Conservation (phyloP, 148 eudicot species). For the Cornus controversa region DNA sequence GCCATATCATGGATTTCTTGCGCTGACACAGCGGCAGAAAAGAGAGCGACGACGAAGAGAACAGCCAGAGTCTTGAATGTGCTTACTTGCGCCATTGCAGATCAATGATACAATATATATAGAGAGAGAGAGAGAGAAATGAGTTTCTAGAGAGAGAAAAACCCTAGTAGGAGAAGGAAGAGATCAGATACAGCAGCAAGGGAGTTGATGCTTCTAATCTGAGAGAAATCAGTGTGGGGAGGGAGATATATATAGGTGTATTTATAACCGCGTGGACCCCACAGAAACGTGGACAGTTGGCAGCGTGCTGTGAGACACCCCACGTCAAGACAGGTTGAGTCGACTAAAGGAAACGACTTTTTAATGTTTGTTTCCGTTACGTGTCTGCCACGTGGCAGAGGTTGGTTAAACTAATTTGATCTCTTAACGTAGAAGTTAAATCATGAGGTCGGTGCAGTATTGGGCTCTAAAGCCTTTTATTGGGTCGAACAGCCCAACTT, state of each 20-base stretch:
- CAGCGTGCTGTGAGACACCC: not conserved
- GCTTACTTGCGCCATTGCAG: not conserved
- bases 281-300: not conserved
- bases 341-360: too few relatives aligned
- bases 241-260: not conserved
- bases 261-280: not conserved
- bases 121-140: not conserved
- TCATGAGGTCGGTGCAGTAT: not conserved
- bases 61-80: slow-evolving; percentile 14
- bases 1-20: slow-evolving; percentile 9
- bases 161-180: not conserved
- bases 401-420: not conserved
- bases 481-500: too few relatives aligned
- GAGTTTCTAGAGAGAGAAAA: slow-evolving; percentile 12
- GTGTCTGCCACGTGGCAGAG: not conserved
- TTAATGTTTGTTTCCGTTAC: not conserved
- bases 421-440: not conserved
- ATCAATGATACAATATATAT: not conserved
- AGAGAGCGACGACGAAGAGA: slow-evolving; percentile 8
- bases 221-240: not conserved
- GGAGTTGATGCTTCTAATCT: not conserved
- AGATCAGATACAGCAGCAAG: too few relatives aligned
- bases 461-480: too few relatives aligned
- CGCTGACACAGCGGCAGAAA: slow-evolving; percentile 12
- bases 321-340: not conserved